Evolutionary conservation across 164 flowering plant genomes (phyloP).

Genomic region (Taxillus chinensis): DNA sequence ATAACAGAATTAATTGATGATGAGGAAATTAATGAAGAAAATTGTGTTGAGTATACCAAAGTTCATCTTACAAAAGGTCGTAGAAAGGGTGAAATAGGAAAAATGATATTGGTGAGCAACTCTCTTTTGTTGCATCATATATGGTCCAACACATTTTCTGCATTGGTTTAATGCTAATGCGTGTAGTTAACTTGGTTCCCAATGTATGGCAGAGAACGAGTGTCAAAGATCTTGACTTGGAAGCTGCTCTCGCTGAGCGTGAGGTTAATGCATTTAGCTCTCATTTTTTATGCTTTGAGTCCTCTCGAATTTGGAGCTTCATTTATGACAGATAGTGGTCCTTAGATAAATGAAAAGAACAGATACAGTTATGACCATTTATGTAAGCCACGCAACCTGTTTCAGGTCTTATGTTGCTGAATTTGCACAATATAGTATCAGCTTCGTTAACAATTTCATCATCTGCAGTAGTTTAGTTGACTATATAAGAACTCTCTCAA

Average conservation of each 20-base stretch:
- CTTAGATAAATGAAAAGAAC: not conserved
- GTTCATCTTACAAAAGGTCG: constrained; percentile 49
- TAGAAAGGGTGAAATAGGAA: constrained; percentile 54
- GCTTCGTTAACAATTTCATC: no score
- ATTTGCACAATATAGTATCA: no score
- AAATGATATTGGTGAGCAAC: constrained; percentile 53
- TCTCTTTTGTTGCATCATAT: constrained; percentile 2
- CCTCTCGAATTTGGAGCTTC: not conserved
- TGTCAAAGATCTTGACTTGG: constrained; percentile 78
- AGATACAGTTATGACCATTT: no score
- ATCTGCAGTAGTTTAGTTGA: no score
- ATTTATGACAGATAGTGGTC: not conserved
- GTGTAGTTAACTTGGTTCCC: not conserved
- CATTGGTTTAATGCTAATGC: not conserved
- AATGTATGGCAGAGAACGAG: constrained; percentile 56
- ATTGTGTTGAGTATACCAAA: constrained; percentile 50
- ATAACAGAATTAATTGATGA: constrained; percentile 46
- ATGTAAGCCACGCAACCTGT: no score
- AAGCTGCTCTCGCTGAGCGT: constrained; percentile 89
- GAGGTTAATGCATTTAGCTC: constrained; percentile 34
- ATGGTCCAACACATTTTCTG: not conserved
- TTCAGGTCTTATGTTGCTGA: no score
- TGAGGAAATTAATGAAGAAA: constrained; percentile 56
- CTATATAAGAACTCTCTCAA: no score
- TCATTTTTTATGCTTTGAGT: not conserved